Evolutionary conservation across 192 early-diverging fungal genomes (phyloP), one percentile per base, ranked within the genome.

Genomic region (Jimgerdemannia lactiflua): DNA sequence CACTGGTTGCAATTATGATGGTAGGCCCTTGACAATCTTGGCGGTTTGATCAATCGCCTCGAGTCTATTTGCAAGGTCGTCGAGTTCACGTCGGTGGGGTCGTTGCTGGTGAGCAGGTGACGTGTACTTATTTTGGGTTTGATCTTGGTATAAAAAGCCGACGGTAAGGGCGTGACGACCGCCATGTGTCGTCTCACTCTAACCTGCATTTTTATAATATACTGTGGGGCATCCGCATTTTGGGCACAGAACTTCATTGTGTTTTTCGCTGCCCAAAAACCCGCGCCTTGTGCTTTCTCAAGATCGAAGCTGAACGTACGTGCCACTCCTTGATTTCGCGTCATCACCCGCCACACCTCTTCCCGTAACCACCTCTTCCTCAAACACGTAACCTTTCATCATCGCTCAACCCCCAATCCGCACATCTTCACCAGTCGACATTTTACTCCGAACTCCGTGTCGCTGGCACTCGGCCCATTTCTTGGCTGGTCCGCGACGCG

Each of bases 211-310:
- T n/a, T n/a, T n/a, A n/a, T n/a, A n/a, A n/a, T n/a, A n/a, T n/a
- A n/a, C n/a, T n/a, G n/a, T n/a, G n/a, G n/a, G n/a, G n/a, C n/a
- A n/a, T n/a, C 39, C 20, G 39, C 41, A 63, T 9, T 68, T 6
- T 73, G 42, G 3, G 0, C 67, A n/a, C 80, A 90, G 89, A 90
- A 86, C 71, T 90, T 83, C 41, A 87, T 88, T 63, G 70, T 72
- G 64, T 75, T 81, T 10, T 85, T 86, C 72, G 87, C 76, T 20
- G 74, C 70, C 7, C 67, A 82, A 18, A 75, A 80, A 72, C 86
- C 89, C 1, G 70, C 83, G 40, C 83, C 89, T 11, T 86, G 84
- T 43, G 89, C 87, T 9, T 87, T 87, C 64, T 82, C 87, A 8
- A 76, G 89, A 70, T 90, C 89, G 11, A 82, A 79, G 43, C 67